Percentiles rank a stretch among this genome's conserved stretches.
phyloP scores from a whole-genome alignment of 345 rosid genomes.

The Cardamine occulta region DNA sequence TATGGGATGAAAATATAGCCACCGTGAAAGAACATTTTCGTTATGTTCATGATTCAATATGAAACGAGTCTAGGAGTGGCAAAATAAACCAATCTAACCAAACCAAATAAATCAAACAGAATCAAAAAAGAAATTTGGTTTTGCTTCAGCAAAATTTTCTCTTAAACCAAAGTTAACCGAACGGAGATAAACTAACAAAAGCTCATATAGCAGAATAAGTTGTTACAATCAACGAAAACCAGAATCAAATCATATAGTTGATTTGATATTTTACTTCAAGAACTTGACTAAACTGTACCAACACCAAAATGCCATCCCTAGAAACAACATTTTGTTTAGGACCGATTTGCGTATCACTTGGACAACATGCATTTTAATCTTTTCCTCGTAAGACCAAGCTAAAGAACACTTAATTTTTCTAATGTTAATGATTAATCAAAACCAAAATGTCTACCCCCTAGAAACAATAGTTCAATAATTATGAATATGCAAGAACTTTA shows the following conservation, averaged over 20 bases:
- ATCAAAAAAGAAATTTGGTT: background rate
- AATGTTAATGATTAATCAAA: background rate
- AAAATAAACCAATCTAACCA: background rate
- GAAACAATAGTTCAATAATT: background rate
- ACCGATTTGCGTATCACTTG: constrained; percentile 6
- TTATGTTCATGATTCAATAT: constrained; percentile 13
- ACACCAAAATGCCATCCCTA: too few species aligned
- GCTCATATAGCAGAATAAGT: too few species aligned
- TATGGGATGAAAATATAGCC: background rate
- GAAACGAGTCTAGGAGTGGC: constrained; percentile 1
- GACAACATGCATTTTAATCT: constrained; percentile 6
- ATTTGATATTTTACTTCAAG: too few species aligned
- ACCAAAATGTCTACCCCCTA: background rate
- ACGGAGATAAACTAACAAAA: too few species aligned
- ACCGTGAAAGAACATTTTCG: background rate
- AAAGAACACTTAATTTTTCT: background rate
- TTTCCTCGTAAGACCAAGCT: constrained; percentile 25
- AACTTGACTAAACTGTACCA: too few species aligned
- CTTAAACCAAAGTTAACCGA: background rate
- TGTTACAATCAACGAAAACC: too few species aligned
- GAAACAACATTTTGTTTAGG: background rate
- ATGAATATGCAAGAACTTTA: background rate
- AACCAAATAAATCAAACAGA: background rate
- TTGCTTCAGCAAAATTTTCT: background rate
- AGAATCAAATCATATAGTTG: too few species aligned